These are phyloP conservation scores for Gossypium raimondii DNA, from an alignment of 345 rosid species.

Conservation along the genomic window DNA sequence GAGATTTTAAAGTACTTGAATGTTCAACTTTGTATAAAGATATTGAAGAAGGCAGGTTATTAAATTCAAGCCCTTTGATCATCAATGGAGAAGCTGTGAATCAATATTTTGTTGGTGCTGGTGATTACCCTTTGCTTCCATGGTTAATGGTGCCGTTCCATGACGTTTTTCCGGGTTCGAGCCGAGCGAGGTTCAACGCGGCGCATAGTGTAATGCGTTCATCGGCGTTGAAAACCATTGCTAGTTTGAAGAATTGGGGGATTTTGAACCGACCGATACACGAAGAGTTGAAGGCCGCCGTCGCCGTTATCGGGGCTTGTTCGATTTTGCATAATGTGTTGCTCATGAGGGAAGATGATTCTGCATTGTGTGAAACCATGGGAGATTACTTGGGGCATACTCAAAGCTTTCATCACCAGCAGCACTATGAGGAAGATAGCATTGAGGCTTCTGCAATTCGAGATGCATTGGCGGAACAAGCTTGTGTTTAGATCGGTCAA, in stretches of 20 bases:
- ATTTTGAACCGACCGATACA: conserved; percentile 42
- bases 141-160: conserved; percentile 59
- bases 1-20: conserved; percentile 32
- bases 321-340: conserved; percentile 61
- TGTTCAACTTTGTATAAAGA: conserved; percentile 47
- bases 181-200: conserved; percentile 42
- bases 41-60: conserved; percentile 32
- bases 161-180: conserved; percentile 29
- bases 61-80: conserved; percentile 29
- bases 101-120: conserved; percentile 53
- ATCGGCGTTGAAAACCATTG: conserved; percentile 36
- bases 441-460: conserved; percentile 31
- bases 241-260: conserved; percentile 64
- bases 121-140: conserved; percentile 57
- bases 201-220: conserved; percentile 28
- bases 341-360: conserved; percentile 58
- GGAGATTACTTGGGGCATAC: conserved; percentile 27
- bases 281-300: conserved; percentile 50
- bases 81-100: conserved; percentile 31
- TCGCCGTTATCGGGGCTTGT: conserved; percentile 53
- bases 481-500: conserved; percentile 14
- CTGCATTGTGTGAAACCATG: conserved; percentile 37
- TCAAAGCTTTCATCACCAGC: conserved; percentile 17
- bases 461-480: conserved; percentile 39
- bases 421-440: conserved; percentile 13